These are phyloP conservation scores for Verticillium longisporum DNA, from an alignment of 2,329 filamentous ascomycete genomes.

Conservation along the genomic window DNA sequence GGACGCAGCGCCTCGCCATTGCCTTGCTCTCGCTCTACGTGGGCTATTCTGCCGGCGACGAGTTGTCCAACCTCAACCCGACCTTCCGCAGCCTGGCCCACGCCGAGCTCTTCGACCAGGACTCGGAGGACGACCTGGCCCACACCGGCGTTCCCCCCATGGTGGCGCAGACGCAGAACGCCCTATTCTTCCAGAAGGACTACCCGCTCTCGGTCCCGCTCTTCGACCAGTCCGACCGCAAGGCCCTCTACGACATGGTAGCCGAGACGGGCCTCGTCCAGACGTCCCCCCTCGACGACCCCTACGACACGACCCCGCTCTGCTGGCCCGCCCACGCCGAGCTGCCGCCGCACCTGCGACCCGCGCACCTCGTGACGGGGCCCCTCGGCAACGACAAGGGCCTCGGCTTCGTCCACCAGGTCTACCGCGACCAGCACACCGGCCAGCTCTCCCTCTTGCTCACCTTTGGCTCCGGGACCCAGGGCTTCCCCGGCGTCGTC, in stretches of 20 bases:
- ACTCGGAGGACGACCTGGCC: not conserved
- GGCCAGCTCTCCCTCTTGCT: conserved; percentile 22
- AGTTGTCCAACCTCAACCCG: not conserved
- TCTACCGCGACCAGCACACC: conserved; percentile 21
- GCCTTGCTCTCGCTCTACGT: conserved; percentile 2
- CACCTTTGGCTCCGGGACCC: conserved; percentile 23
- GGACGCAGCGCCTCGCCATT: conserved; percentile 2
- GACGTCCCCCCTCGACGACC: not conserved
- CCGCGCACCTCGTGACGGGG: conserved; percentile 25
- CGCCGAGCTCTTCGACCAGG: not conserved
- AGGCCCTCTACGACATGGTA: not conserved
- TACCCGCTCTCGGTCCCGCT: not conserved
- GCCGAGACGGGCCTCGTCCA: not conserved
- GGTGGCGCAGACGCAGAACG: not conserved
- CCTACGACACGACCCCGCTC: not conserved
- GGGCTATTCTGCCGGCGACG: not conserved
- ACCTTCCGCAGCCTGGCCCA: not conserved
- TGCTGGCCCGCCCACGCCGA: not conserved
- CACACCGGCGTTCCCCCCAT: not conserved
- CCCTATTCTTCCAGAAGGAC: not conserved
- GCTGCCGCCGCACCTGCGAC: not conserved
- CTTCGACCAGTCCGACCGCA: not conserved
- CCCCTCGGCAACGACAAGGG: conserved; percentile 20
- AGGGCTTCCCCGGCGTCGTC: conserved; percentile 22
- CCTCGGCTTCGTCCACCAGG: conserved; percentile 24